phyloP scores from a whole-genome alignment of 1,284 basidiomycete species.

The Ceratobasidium sp. region DNA sequence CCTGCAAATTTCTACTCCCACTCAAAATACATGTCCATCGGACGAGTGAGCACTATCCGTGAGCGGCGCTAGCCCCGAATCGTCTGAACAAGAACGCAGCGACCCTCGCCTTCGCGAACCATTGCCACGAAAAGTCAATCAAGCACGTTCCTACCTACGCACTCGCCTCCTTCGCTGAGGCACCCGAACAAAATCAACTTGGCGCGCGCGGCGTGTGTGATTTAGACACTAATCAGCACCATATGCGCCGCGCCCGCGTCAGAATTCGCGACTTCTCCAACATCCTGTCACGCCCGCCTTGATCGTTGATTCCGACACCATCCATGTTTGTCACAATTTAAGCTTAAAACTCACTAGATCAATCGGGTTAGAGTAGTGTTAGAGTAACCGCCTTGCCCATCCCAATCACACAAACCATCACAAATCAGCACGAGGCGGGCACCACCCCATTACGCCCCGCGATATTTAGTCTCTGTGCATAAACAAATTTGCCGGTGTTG shows the following conservation, averaged over 20 bases:
- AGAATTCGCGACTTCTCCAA: slow-evolving; percentile 21
- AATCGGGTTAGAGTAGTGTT: no score
- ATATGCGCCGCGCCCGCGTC: background rate
- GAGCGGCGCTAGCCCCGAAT: no score
- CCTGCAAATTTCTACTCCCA: background rate
- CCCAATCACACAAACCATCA: slow-evolving; percentile 1
- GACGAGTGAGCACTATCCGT: no score
- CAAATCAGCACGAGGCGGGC: background rate
- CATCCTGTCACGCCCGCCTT: slow-evolving; percentile 20
- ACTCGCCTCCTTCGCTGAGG: slow-evolving; percentile 15
- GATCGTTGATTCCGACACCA: background rate
- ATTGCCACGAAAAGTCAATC: slow-evolving; percentile 14
- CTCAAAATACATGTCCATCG: no score
- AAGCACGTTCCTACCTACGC: background rate
- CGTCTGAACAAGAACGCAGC: slow-evolving; percentile 18
- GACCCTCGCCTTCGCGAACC: slow-evolving; percentile 28
- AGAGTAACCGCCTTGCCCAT: background rate
- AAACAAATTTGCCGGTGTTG: background rate
- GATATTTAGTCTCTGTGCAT: background rate
- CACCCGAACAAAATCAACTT: slow-evolving; percentile 38
- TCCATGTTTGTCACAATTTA: background rate
- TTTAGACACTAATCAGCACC: background rate
- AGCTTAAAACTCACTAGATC: no score
- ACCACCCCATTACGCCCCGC: slow-evolving; percentile 11
- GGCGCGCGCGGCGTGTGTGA: no score